Evolutionary conservation across 352 stramenopile species (phyloP).

Genomic region (Pythium dissimile): DNA sequence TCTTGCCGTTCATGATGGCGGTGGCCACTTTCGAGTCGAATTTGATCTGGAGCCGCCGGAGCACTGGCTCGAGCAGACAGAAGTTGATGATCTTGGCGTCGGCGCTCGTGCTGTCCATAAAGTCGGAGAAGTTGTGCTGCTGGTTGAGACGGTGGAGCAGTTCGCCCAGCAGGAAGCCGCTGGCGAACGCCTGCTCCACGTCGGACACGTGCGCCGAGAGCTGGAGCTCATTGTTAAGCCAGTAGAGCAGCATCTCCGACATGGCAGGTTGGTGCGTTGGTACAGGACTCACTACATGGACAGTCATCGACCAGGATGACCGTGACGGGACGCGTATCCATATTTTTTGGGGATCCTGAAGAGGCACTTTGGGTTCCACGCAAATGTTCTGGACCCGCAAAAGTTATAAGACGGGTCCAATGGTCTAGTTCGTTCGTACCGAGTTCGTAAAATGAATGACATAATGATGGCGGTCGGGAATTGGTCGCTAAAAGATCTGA

Average conservation of each 20-base stretch:
- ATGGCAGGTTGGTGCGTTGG: conserved; percentile 23
- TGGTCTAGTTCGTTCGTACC: no score
- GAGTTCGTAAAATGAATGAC: no score
- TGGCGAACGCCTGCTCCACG: conserved; percentile 77
- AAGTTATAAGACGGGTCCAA: no score
- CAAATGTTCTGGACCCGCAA: background rate
- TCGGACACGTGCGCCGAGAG: conserved; percentile 61
- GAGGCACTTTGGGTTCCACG: background rate
- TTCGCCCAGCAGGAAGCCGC: conserved; percentile 84
- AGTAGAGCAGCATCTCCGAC: conserved; percentile 72
- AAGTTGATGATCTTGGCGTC: conserved; percentile 90
- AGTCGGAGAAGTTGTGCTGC: conserved; percentile 84
- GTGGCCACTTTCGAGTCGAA: conserved; percentile 77
- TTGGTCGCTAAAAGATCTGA: no score
- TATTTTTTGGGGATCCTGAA: background rate
- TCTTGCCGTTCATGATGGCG: conserved; percentile 78
- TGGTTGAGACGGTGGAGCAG: conserved; percentile 86
- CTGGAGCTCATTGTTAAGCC: conserved; percentile 81
- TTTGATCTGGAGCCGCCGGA: conserved; percentile 65
- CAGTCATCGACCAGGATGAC: background rate
- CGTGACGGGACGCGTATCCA: no score
- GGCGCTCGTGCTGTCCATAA: conserved; percentile 61
- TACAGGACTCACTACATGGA: background rate
- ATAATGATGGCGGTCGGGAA: no score
- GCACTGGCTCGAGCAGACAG: conserved; percentile 74